These are phyloP conservation scores for Agarophyton chilense DNA, from an alignment of 23 red algal genomes.

Conservation along the genomic window DNA sequence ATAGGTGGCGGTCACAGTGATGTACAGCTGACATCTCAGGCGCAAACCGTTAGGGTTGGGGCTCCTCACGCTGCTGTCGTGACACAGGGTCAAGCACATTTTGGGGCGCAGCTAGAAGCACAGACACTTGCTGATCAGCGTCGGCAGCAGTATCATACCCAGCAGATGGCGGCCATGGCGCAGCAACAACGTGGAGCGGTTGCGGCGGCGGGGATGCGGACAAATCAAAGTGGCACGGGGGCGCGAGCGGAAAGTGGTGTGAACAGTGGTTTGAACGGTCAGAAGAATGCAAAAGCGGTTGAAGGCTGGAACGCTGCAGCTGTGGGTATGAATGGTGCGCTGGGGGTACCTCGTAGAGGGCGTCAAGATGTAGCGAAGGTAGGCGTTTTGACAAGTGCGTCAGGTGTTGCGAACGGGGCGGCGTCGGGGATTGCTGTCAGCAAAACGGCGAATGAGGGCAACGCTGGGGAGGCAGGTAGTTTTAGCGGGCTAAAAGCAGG, in stretches of 20 bases:
- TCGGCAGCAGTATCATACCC: background rate
- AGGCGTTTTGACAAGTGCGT: background rate
- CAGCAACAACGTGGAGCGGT: background rate
- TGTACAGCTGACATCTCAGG: too few relatives aligned
- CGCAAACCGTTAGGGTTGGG: too few relatives aligned
- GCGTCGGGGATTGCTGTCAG: background rate
- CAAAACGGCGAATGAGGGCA: background rate
- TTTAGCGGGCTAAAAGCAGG: background rate
- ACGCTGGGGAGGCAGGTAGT: background rate
- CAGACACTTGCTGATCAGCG: background rate
- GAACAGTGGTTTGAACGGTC: background rate
- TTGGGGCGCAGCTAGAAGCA: background rate
- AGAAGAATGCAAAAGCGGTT: background rate
- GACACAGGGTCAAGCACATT: background rate
- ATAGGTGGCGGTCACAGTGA: background rate
- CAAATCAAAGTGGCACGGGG: background rate
- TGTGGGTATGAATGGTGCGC: too few relatives aligned
- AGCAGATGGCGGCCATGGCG: background rate
- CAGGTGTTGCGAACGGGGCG: background rate
- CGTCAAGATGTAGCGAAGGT: too few relatives aligned
- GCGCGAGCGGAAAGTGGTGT: background rate
- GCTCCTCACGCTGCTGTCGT: too few relatives aligned
- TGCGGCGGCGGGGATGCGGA: background rate
- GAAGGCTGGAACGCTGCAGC: too few relatives aligned
- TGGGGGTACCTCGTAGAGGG: too few relatives aligned